Conservation (phyloP, 148 eudicot species). For the Chenopodium suecicum region DNA sequence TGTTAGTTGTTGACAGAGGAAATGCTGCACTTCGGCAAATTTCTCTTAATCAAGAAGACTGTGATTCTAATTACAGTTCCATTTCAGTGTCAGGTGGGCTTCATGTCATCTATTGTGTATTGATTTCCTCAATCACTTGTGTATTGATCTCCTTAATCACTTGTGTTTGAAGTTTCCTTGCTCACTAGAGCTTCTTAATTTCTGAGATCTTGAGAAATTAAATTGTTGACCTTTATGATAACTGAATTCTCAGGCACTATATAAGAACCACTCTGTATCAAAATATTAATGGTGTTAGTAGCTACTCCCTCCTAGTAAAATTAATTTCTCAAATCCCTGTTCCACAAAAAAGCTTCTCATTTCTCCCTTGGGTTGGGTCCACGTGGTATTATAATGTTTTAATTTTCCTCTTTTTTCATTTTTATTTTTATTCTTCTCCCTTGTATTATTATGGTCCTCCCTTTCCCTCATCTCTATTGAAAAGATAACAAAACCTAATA, state of each 20-base stretch:
- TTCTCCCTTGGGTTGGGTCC: too few relatives aligned
- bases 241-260: not conserved
- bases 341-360: too few relatives aligned
- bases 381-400: too few relatives aligned
- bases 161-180: not conserved
- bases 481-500: too few relatives aligned
- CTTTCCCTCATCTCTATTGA: too few relatives aligned
- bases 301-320: too few relatives aligned
- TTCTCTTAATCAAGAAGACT: conserved; percentile 77
- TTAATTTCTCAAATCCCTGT: too few relatives aligned
- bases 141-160: not conserved
- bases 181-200: not conserved
- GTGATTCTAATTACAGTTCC: conserved; percentile 61
- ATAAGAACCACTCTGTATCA: not conserved
- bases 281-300: not conserved
- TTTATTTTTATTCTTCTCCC: too few relatives aligned
- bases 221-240: not conserved
- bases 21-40: conserved; percentile 96
- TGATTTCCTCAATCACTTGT: not conserved
- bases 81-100: conserved; percentile 62
- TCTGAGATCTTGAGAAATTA: not conserved
- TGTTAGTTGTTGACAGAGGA: conserved; percentile 90
- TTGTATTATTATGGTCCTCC: too few relatives aligned
- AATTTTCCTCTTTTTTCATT: too few relatives aligned
- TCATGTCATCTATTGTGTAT: conserved; percentile 9